Base-by-base conservation (phyloP, 495 filamentous ascomycete species). In the Bryoglossum gracile region DNA sequence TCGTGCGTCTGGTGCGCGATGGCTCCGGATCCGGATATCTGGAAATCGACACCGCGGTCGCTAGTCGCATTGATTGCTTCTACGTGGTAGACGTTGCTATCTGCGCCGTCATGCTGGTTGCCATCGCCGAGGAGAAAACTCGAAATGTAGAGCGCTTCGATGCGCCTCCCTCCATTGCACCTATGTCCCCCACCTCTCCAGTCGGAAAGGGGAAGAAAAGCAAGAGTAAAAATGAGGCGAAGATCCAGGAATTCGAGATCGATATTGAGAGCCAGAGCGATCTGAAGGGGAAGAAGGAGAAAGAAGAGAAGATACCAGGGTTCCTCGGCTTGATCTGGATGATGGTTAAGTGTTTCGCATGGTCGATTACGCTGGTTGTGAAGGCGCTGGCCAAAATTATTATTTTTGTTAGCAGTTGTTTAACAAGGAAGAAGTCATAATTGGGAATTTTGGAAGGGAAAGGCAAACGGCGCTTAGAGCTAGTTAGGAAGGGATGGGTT, bases 11-110 rank as follows among this genome's bases (percentile, higher is more conserved):
- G 21, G 71, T 68, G 35, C 65, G 73, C 9, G 74, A 79, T 59
- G 73, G 71, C 30, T 68, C 70, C 2, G 75, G 74, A 8, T 62
- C 57, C 13, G 74, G 74, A 14, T 76, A 65, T 62, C 55, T 79
- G 11, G 72, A 77, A 53, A 60, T 77, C 10, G 73, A 77, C 52
- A 77, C 75, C 10, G 59, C 61, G 2, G 67, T 76, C 9, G 73
- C 74, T 5, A 58, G 63, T 18, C 68, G 67, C 48, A 60, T 76
- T 39, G 73, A 77, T 21, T 81, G 78, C 32, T 72, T 86, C 32
- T 89, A 87, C 57, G 70, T 86, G 3, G 74, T 89, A n/a, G 86
- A 91, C 61, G 84, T 87, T 0, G 72, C 78, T 2, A 72, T 86
- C 8, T 74, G 80, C 2, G 83, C 85, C 0, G 67, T 89, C 11